Evolutionary conservation across 2,329 filamentous ascomycete species (phyloP), one percentile per base, ranked within the genome.

Genomic region (Aschersonia sp.): DNA sequence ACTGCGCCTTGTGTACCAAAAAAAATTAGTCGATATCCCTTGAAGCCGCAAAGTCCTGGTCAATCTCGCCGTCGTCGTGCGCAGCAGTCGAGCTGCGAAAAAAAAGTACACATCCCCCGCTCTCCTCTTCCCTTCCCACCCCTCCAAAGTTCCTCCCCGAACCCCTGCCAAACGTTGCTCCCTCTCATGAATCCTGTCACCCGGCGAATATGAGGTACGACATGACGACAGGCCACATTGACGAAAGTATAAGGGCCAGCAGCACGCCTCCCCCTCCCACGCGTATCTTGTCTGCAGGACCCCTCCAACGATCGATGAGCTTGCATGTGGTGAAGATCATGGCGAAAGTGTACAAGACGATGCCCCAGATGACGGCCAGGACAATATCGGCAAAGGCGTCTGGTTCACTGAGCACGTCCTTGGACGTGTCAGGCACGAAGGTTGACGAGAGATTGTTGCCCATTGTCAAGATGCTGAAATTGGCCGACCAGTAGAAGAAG

Each of bases 231-330:
- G 64, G 64, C 64, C 64, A 66, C 1, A 52, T 58, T 5, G 58
- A 56, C 42, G 63, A 66, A 45, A 66, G 47, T 46, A 63, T n/a
- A 4, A 60, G 5, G 0, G 64, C 64, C 6, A 51, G 57, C 8
- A 65, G 5, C 4, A 65, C 60, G 1, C 57, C 58, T 0, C 59
- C 55, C 0, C 49, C 41, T 0, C 58, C 56, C 4, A 58, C 59
- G 2, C 55, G 55, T 37, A 59, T 55, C 45, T 63, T 62, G 44
- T 66, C 63, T 48, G 58, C 52, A 9, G 61, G 60, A 0, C 67
- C 65, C 51, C 62, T 60, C 67, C 67, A 70, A n/a, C 67, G 63
- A 51, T 65, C 62, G 52, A 69, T 52, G 48, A 70, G 60, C n/a
- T 56, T 56, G 55, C 65, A 62, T 32, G 66, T 66, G 50, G 60